Conservation (phyloP, 1,139 yeast genomes). For the Geotrichum aggregatum region DNA sequence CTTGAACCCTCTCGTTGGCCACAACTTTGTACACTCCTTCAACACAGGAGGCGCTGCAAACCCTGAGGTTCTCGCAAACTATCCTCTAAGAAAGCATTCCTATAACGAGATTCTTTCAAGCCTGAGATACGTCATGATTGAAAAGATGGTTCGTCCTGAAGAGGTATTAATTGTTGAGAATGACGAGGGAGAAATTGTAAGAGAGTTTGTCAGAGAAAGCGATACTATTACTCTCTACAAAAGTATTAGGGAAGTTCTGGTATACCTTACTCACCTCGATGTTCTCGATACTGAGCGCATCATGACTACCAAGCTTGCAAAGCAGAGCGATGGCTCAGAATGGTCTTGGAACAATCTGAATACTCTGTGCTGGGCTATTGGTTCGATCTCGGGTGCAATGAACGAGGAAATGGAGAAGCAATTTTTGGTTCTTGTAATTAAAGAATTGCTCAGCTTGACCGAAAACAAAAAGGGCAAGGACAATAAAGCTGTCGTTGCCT, state of each 20-base stretch:
- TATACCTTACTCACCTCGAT: slow-evolving; percentile 90
- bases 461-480: slow-evolving; percentile 97
- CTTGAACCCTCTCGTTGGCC: slow-evolving; percentile 55
- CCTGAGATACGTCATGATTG: slow-evolving; percentile 85
- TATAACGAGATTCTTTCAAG: slow-evolving; percentile 72
- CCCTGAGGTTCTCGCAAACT: slow-evolving; percentile 69
- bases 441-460: slow-evolving; percentile 83
- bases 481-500: slow-evolving; percentile 97
- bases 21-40: slow-evolving; percentile 40
- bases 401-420: slow-evolving; percentile 96
- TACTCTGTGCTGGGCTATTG: slow-evolving; percentile 98
- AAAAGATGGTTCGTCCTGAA: slow-evolving; percentile 97
- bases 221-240: slow-evolving; percentile 96
- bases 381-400: slow-evolving; percentile 98
- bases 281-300: slow-evolving; percentile 91
- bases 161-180: slow-evolving; percentile 94
- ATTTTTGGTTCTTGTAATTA: slow-evolving; percentile 85
- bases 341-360: slow-evolving; percentile 99
- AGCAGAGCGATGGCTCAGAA: slow-evolving; percentile 92
- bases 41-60: slow-evolving; percentile 76
- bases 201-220: slow-evolving; percentile 94
- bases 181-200: slow-evolving; percentile 97
- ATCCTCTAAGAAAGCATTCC: slow-evolving; percentile 80
- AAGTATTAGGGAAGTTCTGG: slow-evolving; percentile 92
- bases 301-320: slow-evolving; percentile 84